phyloP scores from a whole-genome alignment of 2,329 filamentous ascomycete genomes.

The Verticillium klebahnii region DNA sequence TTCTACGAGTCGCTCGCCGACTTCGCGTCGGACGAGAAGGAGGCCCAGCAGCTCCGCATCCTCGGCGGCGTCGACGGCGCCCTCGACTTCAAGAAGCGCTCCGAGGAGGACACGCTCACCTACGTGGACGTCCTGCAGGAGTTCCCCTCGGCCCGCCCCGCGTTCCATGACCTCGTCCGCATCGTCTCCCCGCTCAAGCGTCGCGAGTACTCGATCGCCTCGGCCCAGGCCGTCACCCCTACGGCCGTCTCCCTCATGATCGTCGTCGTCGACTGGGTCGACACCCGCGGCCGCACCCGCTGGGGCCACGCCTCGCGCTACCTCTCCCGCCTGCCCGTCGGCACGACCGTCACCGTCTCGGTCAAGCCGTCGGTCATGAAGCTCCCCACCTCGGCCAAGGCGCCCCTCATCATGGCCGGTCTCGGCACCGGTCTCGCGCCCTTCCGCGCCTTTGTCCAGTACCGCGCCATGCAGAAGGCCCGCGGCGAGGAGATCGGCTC shows the following conservation, averaged over 20 bases:
- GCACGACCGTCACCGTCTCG: conserved; percentile 78
- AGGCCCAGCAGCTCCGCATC: conserved; percentile 74
- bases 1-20: conserved; percentile 93
- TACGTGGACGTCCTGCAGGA: conserved; percentile 88
- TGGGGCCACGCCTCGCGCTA: conserved; percentile 93
- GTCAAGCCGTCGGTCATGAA: conserved; percentile 99
- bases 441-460: conserved; percentile 98
- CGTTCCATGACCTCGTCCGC: conserved; percentile 81
- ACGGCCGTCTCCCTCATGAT: conserved; percentile 91
- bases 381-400: conserved; percentile 79
- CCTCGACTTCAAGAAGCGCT: conserved; percentile 85
- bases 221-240: conserved; percentile 89
- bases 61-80: conserved; percentile 76
- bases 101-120: conserved; percentile 86
- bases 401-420: conserved; percentile 97
- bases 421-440: conserved; percentile 96
- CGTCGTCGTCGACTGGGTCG: conserved; percentile 94
- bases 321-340: conserved; percentile 70
- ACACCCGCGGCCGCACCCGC: conserved; percentile 79
- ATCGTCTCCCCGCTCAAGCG: conserved; percentile 92
- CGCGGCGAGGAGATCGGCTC: conserved; percentile 92
- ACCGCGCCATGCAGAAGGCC: conserved; percentile 96
- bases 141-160: conserved; percentile 82
- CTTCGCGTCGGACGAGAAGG: conserved; percentile 75
- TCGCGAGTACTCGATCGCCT: conserved; percentile 98